These are phyloP conservation scores for Paraglomus brasilianum DNA, from an alignment of 192 early-diverging fungal genomes.

Conservation along the genomic window DNA sequence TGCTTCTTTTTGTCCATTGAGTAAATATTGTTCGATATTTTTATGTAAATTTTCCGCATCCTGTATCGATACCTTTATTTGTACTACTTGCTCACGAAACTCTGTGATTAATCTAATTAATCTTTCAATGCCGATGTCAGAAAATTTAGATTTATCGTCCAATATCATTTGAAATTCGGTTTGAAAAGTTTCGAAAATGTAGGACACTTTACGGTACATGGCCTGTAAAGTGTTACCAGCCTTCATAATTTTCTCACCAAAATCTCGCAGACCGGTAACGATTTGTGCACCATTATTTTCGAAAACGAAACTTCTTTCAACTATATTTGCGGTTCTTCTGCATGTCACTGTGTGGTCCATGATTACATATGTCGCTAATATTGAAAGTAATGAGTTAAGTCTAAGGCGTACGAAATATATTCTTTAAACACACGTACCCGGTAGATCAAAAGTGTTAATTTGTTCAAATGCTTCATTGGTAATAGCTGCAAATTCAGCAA, in stretches of 20 bases:
- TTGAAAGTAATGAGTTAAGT: too few species aligned
- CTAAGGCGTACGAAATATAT: too few species aligned
- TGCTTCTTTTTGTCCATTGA: conserved; percentile 9
- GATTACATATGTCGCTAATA: conserved; percentile 7
- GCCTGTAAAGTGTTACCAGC: not conserved
- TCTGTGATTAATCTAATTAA: not conserved
- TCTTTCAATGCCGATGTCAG: not conserved
- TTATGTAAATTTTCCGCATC: conserved; percentile 11
- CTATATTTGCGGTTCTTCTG: not conserved
- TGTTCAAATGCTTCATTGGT: too few species aligned
- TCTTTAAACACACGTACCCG: too few species aligned
- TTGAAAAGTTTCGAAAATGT: conserved; percentile 7
- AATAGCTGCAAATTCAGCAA: too few species aligned
- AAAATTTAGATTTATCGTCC: conserved; percentile 4
- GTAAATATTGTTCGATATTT: not conserved
- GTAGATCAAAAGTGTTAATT: too few species aligned
- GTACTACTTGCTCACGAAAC: not conserved
- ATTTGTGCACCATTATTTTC: not conserved
- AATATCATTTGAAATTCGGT: conserved; percentile 13
- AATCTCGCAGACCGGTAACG: not conserved
- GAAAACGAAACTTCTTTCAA: conserved; percentile 14
- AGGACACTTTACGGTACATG: conserved; percentile 26
- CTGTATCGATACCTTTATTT: not conserved
- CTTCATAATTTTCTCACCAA: conserved; percentile 6
- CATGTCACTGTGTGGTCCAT: conserved; percentile 17